Evolutionary conservation across 2,329 filamentous ascomycete genomes (phyloP).

Genomic region (Calonectria montana): DNA sequence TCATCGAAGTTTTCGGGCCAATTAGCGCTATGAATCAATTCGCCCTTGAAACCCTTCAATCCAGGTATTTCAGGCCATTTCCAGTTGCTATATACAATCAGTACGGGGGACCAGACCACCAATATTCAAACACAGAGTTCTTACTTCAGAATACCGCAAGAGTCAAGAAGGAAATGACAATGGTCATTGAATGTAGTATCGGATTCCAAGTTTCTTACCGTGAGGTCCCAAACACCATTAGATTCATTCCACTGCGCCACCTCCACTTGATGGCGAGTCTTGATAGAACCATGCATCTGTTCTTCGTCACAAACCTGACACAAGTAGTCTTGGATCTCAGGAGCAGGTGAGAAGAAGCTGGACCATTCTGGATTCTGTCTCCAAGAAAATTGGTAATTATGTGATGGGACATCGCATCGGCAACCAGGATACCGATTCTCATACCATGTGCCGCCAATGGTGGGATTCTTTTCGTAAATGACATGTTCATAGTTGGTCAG

Average conservation of each 20-base stretch:
- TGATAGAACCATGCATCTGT: conserved; percentile 5
- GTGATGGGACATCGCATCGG: conserved; percentile 24
- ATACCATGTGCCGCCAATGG: conserved; percentile 23
- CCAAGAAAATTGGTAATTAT: conserved; percentile 29
- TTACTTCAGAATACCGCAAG: conserved; percentile 21
- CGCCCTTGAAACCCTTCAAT: conserved; percentile 16
- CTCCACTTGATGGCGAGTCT: conserved; percentile 6
- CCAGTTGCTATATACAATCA: conserved; percentile 9
- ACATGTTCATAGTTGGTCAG: conserved; percentile 15
- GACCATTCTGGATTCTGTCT: conserved; percentile 15
- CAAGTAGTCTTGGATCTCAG: conserved; percentile 18
- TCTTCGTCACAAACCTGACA: conserved; percentile 16
- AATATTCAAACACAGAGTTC: neutral
- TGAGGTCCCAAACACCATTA: neutral
- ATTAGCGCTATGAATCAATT: conserved; percentile 21
- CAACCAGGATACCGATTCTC: conserved; percentile 28
- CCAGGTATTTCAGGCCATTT: conserved; percentile 25
- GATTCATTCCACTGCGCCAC: conserved; percentile 14
- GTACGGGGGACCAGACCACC: too few relatives aligned
- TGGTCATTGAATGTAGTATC: conserved; percentile 1
- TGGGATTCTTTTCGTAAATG: conserved; percentile 24
- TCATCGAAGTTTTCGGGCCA: conserved; percentile 1
- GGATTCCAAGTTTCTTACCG: neutral
- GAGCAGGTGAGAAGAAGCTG: conserved; percentile 14
- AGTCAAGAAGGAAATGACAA: conserved; percentile 17